phyloP scores from a whole-genome alignment of 768 basidiomycete genomes.

The Lyophyllum atratum region DNA sequence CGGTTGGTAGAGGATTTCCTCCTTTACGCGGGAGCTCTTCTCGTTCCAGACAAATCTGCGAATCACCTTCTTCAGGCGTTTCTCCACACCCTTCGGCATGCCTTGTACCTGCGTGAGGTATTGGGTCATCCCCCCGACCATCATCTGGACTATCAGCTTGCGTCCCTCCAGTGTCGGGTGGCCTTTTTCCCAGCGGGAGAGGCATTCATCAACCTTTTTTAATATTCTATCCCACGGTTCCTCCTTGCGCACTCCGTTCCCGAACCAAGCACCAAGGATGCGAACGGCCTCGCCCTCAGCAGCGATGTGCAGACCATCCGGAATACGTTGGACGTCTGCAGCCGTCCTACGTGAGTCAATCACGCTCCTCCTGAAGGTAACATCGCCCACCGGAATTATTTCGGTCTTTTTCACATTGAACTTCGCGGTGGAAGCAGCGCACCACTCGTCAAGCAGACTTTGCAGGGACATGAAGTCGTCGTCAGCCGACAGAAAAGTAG shows the following conservation, averaged over 20 bases:
- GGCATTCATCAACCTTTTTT: constrained; percentile 23
- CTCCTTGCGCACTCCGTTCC: constrained; percentile 23
- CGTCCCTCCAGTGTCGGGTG: constrained; percentile 31
- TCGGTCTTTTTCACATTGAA: constrained; percentile 45
- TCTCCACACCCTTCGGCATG: constrained; percentile 30
- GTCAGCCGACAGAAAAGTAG: constrained; percentile 27
- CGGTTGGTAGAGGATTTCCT: constrained; percentile 17
- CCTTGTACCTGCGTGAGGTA: constrained; percentile 37
- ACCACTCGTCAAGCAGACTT: constrained; percentile 38
- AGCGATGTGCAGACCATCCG: constrained; percentile 22
- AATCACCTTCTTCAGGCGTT: neutral
- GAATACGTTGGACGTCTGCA: constrained; percentile 5
- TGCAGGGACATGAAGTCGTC: constrained; percentile 27
- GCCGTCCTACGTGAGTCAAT: constrained; percentile 2
- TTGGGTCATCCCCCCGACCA: constrained; percentile 31
- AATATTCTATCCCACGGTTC: constrained; percentile 25
- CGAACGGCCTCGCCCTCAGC: constrained; percentile 29
- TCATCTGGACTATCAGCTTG: constrained; percentile 23
- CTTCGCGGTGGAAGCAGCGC: constrained; percentile 37
- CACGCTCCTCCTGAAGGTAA: constrained; percentile 16
- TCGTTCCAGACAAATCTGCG: neutral
- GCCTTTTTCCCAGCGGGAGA: constrained; percentile 23
- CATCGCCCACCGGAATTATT: constrained; percentile 33
- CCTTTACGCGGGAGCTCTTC: neutral
- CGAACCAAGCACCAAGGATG: constrained; percentile 33